Evolutionary conservation across 2,329 filamentous ascomycete genomes (phyloP).

Genomic region (Cercospora sp.): DNA sequence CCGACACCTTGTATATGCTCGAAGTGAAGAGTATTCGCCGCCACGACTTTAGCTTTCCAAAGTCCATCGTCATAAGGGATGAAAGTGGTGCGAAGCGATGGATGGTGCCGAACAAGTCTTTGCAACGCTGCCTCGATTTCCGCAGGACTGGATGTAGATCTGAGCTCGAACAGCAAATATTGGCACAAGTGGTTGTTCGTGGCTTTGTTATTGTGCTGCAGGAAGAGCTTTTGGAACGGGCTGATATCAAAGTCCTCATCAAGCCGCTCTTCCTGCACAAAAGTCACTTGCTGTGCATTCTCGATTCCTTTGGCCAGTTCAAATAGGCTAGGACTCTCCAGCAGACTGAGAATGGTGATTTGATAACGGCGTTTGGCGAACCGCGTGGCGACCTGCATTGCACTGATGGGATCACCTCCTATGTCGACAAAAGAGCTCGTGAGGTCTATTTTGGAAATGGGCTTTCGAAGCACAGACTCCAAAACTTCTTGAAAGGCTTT

Average conservation of each 20-base stretch:
- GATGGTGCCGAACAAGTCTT: background rate
- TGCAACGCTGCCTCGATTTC: background rate
- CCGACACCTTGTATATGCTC: background rate
- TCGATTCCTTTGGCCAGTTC: background rate
- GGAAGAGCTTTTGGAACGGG: background rate
- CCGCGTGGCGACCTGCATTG: background rate
- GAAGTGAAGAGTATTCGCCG: background rate
- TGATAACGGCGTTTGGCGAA: background rate
- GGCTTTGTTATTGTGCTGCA: background rate
- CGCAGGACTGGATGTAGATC: background rate
- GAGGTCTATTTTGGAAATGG: background rate
- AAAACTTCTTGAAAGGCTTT: background rate
- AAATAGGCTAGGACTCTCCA: background rate
- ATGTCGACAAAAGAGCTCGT: background rate
- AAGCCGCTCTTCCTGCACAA: background rate
- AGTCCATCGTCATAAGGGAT: background rate
- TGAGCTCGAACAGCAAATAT: background rate
- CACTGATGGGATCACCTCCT: slow-evolving; percentile 3
- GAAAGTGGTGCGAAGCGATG: background rate
- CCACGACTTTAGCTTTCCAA: background rate
- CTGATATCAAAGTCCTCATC: background rate
- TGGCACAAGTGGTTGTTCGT: background rate
- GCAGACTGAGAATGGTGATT: background rate
- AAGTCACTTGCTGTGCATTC: background rate
- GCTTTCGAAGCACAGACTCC: background rate